Evolutionary conservation across 306 rosid species (phyloP).

Genomic region (Astragalus membranaceus): DNA sequence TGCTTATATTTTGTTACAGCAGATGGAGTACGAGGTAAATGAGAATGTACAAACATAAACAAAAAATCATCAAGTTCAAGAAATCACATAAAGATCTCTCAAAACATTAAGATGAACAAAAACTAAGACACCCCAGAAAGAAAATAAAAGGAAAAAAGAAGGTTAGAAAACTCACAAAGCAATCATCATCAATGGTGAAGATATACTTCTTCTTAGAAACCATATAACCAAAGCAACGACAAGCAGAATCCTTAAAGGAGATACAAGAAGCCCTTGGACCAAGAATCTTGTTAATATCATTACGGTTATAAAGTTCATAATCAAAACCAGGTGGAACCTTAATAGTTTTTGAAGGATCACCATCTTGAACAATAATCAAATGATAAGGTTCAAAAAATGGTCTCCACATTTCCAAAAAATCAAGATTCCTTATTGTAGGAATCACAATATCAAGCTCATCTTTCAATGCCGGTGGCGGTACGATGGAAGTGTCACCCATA

Average conservation of each 20-base stretch:
- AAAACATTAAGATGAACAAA: neutral
- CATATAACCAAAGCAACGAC: slow-evolving; percentile 94
- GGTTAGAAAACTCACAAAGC: slow-evolving; percentile 52
- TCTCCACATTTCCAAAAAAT: slow-evolving; percentile 90
- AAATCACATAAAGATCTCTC: neutral
- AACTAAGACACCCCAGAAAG: neutral
- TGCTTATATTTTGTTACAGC: too few relatives aligned
- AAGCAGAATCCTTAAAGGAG: slow-evolving; percentile 91
- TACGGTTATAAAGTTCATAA: slow-evolving; percentile 72
- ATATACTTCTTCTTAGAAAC: slow-evolving; percentile 90
- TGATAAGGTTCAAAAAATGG: slow-evolving; percentile 74
- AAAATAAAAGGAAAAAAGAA: neutral
- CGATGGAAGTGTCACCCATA: neutral
- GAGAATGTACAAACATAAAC: neutral
- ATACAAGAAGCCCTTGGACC: slow-evolving; percentile 78
- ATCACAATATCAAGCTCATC: slow-evolving; percentile 88
- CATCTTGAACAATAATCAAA: slow-evolving; percentile 84
- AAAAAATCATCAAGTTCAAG: neutral
- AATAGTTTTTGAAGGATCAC: slow-evolving; percentile 74
- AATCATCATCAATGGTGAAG: slow-evolving; percentile 88
- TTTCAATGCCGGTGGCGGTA: slow-evolving; percentile 33
- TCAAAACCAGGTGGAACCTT: slow-evolving; percentile 81
- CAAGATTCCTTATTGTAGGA: slow-evolving; percentile 86
- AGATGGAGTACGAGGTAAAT: neutral
- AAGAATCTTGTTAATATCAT: slow-evolving; percentile 71